Evolutionary conservation across 1,139 yeast genomes (phyloP).

Genomic region (Petasospora fabianii): DNA sequence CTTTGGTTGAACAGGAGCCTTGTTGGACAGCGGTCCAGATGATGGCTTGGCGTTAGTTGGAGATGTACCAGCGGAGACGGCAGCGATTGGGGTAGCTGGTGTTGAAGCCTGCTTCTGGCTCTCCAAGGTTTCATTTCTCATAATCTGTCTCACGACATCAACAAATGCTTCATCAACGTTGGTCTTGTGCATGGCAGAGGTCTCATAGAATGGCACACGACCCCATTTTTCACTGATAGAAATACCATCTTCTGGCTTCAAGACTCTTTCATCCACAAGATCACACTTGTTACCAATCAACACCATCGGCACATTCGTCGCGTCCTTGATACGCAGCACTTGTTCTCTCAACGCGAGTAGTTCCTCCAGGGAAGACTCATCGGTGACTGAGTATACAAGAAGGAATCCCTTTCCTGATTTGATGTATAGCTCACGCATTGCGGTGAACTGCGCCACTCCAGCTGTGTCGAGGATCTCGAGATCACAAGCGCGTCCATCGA

Average conservation of each 20-base stretch:
- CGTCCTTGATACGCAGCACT: slow-evolving; percentile 83
- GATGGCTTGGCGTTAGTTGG: not conserved
- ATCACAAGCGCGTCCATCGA: slow-evolving; percentile 89
- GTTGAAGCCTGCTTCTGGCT: slow-evolving; percentile 12
- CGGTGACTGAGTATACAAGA: slow-evolving; percentile 86
- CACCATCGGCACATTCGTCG: slow-evolving; percentile 75
- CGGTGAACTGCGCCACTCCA: slow-evolving; percentile 95
- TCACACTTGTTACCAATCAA: slow-evolving; percentile 89
- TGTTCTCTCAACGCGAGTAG: slow-evolving; percentile 81
- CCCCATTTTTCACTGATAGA: slow-evolving; percentile 84
- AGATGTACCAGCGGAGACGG: slow-evolving; percentile 2
- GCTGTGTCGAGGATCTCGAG: slow-evolving; percentile 95
- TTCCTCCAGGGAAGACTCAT: slow-evolving; percentile 79
- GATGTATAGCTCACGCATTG: slow-evolving; percentile 91
- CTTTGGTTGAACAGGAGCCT: slow-evolving; percentile 11
- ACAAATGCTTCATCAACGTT: slow-evolving; percentile 90
- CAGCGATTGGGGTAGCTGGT: not conserved
- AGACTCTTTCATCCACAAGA: slow-evolving; percentile 68
- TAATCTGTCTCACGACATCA: slow-evolving; percentile 85
- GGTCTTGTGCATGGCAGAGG: slow-evolving; percentile 86
- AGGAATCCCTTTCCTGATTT: slow-evolving; percentile 74
- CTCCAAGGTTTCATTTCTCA: slow-evolving; percentile 55
- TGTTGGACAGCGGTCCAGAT: slow-evolving; percentile 2
- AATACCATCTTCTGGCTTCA: slow-evolving; percentile 77
- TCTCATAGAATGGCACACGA: slow-evolving; percentile 86